These are phyloP conservation scores for Fusarium xyrophilum DNA, from an alignment of 2,329 filamentous ascomycete genomes.

Conservation along the genomic window DNA sequence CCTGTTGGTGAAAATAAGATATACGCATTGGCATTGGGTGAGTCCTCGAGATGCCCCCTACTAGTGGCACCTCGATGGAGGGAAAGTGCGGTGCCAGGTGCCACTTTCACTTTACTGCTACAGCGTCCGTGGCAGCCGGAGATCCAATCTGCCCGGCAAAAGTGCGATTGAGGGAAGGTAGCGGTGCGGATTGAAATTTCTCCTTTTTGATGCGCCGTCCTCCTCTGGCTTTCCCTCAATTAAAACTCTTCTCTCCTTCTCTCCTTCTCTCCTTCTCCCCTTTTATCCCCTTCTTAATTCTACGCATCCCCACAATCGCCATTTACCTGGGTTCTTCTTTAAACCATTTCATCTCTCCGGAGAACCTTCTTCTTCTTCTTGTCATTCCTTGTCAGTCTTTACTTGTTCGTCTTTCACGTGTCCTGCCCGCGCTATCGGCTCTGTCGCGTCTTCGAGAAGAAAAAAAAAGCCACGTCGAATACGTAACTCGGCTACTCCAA, in stretches of 20 bases:
- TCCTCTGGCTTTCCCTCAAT: constrained; percentile 30
- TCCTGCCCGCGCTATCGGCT: constrained; percentile 39
- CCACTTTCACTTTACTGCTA: constrained; percentile 33
- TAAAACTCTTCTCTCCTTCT: constrained; percentile 37
- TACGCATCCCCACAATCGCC: constrained; percentile 35
- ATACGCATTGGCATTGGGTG: constrained; percentile 32
- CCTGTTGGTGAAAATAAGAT: constrained; percentile 19
- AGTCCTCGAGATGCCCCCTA: constrained; percentile 29
- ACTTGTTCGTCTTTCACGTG: constrained; percentile 28
- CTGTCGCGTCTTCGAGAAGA: constrained; percentile 29
- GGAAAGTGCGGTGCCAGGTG: constrained; percentile 36
- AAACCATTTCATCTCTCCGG: constrained; percentile 34
- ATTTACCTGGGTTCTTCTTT: constrained; percentile 26
- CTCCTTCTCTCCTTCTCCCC: constrained; percentile 41
- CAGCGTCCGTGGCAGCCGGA: constrained; percentile 20
- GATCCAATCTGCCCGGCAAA: constrained; percentile 31
- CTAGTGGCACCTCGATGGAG: constrained; percentile 33
- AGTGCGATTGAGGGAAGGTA: constrained; percentile 10
- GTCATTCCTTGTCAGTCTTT: constrained; percentile 47
- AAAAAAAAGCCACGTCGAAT: constrained; percentile 31
- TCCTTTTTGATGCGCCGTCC: constrained; percentile 46
- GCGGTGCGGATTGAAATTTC: constrained; percentile 46
- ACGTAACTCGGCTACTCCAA: constrained; percentile 16
- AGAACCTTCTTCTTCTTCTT: constrained; percentile 45
- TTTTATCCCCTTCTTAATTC: constrained; percentile 40